Evolutionary conservation across 1,139 yeast species (phyloP).

Genomic region (Yamadazyma trypodendri): DNA sequence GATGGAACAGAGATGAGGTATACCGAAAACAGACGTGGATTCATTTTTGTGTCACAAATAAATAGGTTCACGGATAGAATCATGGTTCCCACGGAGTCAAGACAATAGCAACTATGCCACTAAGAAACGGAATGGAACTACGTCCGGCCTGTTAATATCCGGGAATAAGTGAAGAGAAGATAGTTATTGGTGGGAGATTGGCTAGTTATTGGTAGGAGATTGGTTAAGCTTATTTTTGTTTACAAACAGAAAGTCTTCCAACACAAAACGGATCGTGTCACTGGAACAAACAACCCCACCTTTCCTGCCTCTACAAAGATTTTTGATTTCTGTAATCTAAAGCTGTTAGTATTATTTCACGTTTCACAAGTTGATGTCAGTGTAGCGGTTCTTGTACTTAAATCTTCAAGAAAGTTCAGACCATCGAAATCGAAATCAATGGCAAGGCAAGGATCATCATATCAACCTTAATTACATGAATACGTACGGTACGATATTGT

Average conservation of each 20-base stretch:
- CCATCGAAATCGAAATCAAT: slow-evolving; percentile 12
- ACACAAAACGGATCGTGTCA: too few species aligned
- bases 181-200: too few species aligned
- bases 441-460: slow-evolving; percentile 20
- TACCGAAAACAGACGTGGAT: not conserved
- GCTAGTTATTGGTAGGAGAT: too few species aligned
- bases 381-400: slow-evolving; percentile 28
- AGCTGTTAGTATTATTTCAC: not conserved
- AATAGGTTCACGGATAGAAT: too few species aligned
- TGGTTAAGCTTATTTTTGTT: too few species aligned
- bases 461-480: not conserved
- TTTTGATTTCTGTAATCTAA: too few species aligned
- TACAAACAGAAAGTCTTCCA: too few species aligned
- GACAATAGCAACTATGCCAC: not conserved
- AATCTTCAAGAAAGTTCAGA: slow-evolving; percentile 19
- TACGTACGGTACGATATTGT: not conserved
- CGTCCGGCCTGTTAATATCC: too few species aligned
- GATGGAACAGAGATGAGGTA: slow-evolving; percentile 5
- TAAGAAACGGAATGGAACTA: too few species aligned
- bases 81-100: not conserved
- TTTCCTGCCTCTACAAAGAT: too few species aligned
- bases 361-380: slow-evolving; percentile 14
- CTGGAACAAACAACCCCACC: too few species aligned
- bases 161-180: too few species aligned
- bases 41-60: not conserved